Conservation (phyloP, 2,329 filamentous ascomycete genomes). For the Apiospora arundinis region DNA sequence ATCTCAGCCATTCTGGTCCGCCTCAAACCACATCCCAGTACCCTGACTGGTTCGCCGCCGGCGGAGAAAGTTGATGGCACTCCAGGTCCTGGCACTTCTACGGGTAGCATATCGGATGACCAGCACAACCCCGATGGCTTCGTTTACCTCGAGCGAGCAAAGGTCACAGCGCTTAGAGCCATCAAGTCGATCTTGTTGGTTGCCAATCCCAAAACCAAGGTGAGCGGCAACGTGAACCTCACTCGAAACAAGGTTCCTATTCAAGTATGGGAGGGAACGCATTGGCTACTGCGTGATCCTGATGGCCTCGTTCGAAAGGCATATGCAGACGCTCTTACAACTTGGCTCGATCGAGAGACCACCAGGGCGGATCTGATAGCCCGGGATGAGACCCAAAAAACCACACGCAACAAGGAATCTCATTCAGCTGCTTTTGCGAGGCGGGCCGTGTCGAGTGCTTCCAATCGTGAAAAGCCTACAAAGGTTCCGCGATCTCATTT, state of each 20-base stretch:
- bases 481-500: slow-evolving; percentile 71
- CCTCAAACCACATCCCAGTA: slow-evolving; percentile 69
- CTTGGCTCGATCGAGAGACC: slow-evolving; percentile 86
- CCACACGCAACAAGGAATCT: slow-evolving; percentile 49
- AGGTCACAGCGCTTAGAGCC: slow-evolving; percentile 72
- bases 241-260: slow-evolving; percentile 78
- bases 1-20: slow-evolving; percentile 79
- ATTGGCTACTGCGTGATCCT: slow-evolving; percentile 86
- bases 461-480: slow-evolving; percentile 62
- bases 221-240: slow-evolving; percentile 66
- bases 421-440: slow-evolving; percentile 55
- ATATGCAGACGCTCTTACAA: slow-evolving; percentile 82
- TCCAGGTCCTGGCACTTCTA: slow-evolving; percentile 41
- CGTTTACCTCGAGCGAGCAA: slow-evolving; percentile 61
- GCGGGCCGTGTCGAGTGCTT: slow-evolving; percentile 73
- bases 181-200: slow-evolving; percentile 84
- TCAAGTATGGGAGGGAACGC: slow-evolving; percentile 93
- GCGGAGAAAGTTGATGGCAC: slow-evolving; percentile 54
- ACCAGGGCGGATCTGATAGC: slow-evolving; percentile 69
- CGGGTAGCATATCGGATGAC: slow-evolving; percentile 49
- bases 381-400: slow-evolving; percentile 59
- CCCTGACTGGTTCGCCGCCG: slow-evolving; percentile 48
- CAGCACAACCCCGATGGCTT: slow-evolving; percentile 56
- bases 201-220: slow-evolving; percentile 72
- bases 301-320: slow-evolving; percentile 81